phyloP scores from a whole-genome alignment of 495 filamentous ascomycete genomes.

The Lasiosphaeris hirsuta region DNA sequence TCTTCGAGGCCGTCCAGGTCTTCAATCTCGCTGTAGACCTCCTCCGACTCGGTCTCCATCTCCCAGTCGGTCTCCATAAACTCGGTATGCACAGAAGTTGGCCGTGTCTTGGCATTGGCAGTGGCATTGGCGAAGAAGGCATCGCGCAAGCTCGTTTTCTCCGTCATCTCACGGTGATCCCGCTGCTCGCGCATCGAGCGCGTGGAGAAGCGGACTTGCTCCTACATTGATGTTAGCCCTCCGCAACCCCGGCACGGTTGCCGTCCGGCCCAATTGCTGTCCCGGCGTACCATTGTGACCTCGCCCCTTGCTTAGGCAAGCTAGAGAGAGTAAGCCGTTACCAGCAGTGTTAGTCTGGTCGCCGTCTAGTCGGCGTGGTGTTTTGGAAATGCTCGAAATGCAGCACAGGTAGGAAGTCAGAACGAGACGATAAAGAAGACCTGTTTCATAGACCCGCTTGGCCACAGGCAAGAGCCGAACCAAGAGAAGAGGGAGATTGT shows the following conservation, averaged over 20 bases:
- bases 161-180: conserved; percentile 40
- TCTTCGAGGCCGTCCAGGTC: conserved; percentile 43
- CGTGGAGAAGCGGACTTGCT: conserved; percentile 20
- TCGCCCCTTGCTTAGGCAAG: conserved; percentile 1
- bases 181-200: conserved; percentile 18
- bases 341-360: conserved; percentile 12
- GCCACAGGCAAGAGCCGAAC: conserved; percentile 27
- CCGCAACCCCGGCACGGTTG: too few relatives aligned
- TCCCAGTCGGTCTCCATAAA: conserved; percentile 72
- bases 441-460: conserved; percentile 20
- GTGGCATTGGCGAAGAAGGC: conserved; percentile 42
- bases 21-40: conserved; percentile 51
- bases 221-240: conserved; percentile 21
- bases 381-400: conserved; percentile 3
- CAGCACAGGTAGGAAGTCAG: conserved; percentile 15
- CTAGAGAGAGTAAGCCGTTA: conserved; percentile 8
- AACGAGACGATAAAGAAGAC: conserved; percentile 10
- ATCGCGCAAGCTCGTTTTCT: conserved; percentile 43
- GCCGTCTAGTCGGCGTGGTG: neutral
- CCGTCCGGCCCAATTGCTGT: too few relatives aligned
- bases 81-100: conserved; percentile 64
- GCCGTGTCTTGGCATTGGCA: conserved; percentile 40
- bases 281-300: conserved; percentile 24
- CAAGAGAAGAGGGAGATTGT: conserved; percentile 33
- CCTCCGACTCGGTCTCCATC: conserved; percentile 50